A percentile compares a stretch with the other conserved stretches of the same genome.
Conservation (phyloP, 352 stramenopile genomes). For the Globisporangium solare region DNA sequence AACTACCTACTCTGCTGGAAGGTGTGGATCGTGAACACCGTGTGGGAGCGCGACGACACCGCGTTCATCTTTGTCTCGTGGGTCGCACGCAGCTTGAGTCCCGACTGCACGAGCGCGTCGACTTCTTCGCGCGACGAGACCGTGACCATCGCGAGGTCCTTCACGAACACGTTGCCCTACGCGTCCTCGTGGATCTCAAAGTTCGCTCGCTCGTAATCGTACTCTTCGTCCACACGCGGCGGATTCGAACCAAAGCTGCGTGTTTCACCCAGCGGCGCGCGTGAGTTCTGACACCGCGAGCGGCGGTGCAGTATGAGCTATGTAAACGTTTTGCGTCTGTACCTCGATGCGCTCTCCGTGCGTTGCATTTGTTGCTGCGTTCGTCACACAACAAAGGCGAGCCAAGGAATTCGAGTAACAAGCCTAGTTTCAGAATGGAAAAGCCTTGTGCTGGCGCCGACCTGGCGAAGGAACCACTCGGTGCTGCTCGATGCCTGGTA, state of each 20-base stretch:
- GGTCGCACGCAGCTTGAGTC: slow-evolving; percentile 84
- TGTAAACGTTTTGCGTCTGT: neutral
- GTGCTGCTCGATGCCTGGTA: slow-evolving; percentile 77
- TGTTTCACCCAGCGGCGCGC: neutral
- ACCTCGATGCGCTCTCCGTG: slow-evolving; percentile 63
- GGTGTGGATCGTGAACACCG: slow-evolving; percentile 84
- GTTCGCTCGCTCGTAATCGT: slow-evolving; percentile 86
- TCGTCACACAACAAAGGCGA: slow-evolving; percentile 5
- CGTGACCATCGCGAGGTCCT: slow-evolving; percentile 88
- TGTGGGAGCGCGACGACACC: slow-evolving; percentile 84
- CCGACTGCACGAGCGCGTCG: slow-evolving; percentile 79
- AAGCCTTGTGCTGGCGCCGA: slow-evolving; percentile 6
- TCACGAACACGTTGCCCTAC: slow-evolving; percentile 91
- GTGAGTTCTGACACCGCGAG: no score
- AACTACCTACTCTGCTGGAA: slow-evolving; percentile 81
- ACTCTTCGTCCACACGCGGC: slow-evolving; percentile 45
- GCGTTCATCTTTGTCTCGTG: slow-evolving; percentile 93
- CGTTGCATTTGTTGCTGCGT: slow-evolving; percentile 56
- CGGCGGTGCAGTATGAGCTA: no score
- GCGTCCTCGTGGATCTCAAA: slow-evolving; percentile 93
- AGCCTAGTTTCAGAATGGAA: neutral
- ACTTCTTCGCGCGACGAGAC: slow-evolving; percentile 86
- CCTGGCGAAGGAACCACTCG: slow-evolving; percentile 82
- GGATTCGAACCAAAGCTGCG: slow-evolving; percentile 57
- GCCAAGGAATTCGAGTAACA: neutral